Conservation (phyloP, 176 grass and related monocot species). For the barley (Hordeum vulgare) region MorexV3_pseudomolecules_assembly NC_058519.1:644065313-644065812, state of each 20-base stretch:
- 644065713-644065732: neutral
- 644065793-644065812: too few species aligned
- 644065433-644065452: too few species aligned
- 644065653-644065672: neutral
- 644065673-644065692: neutral
- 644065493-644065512: too few species aligned
- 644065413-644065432: neutral
- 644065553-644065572: too few species aligned
- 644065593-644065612: neutral
- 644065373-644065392: neutral
- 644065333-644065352: neutral
- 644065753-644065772: too few species aligned
- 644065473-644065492: too few species aligned
- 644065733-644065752: too few species aligned
- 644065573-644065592: too few species aligned
- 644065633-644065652: neutral
- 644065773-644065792: too few species aligned
- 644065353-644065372: neutral
- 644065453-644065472: too few species aligned
- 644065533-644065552: too few species aligned
- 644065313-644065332: neutral
- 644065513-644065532: too few species aligned
- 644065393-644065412: neutral
- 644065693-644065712: neutral
- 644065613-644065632: neutral